Percentiles rank a stretch among this genome's conserved stretches.
Conservation (phyloP, 148 eudicot genomes). For the Selenicereus undatus region DNA sequence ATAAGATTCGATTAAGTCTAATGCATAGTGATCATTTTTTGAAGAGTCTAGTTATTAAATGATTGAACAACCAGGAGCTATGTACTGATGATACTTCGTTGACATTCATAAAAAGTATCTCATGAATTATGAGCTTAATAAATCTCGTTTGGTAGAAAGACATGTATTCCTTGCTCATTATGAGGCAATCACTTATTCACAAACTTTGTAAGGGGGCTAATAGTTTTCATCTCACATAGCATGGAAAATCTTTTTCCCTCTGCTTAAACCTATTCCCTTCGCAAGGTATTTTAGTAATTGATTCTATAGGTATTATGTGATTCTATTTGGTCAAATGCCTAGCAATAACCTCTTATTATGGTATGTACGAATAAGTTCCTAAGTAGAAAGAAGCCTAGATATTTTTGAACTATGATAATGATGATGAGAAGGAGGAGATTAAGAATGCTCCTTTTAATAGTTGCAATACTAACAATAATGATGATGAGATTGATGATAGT, state of each 20-base stretch:
- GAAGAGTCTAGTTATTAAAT: conserved; percentile 17
- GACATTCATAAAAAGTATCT: conserved; percentile 5
- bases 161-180: conserved; percentile 13
- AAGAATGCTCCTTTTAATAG: too few relatives aligned
- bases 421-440: too few relatives aligned
- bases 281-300: neutral
- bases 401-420: too few relatives aligned
- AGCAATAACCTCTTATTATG: neutral
- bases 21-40: conserved; percentile 17
- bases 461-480: too few relatives aligned
- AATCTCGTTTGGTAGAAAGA: neutral
- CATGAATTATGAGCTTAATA: conserved; percentile 13
- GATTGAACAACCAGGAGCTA: conserved; percentile 13
- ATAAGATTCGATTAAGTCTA: conserved; percentile 14
- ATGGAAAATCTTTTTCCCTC: neutral
- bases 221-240: conserved; percentile 12
- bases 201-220: conserved; percentile 5
- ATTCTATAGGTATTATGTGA: neutral
- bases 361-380: neutral
- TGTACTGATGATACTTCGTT: conserved; percentile 18
- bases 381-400: neutral
- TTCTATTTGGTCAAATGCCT: neutral
- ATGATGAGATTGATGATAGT: too few relatives aligned
- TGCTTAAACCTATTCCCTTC: conserved; percentile 15
- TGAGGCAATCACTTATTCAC: conserved; percentile 14